Conservation (phyloP, 345 rosid genomes). For the Heritiera littoralis region DNA sequence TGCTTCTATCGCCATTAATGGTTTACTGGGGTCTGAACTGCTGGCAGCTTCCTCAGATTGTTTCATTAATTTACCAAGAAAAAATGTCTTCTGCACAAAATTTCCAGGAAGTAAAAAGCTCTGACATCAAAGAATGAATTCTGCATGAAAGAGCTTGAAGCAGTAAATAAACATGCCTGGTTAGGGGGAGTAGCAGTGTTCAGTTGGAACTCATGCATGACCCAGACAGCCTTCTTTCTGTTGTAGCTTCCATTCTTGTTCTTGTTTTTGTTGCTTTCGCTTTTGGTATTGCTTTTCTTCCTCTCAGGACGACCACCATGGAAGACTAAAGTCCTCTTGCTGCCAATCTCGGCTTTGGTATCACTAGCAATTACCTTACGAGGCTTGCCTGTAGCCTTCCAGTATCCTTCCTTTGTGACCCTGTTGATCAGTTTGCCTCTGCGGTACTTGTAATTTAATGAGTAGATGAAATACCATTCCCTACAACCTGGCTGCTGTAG, state of each 20-base stretch:
- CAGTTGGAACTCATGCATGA: constrained; percentile 35
- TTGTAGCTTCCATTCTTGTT: background rate
- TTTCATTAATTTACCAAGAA: constrained; percentile 6
- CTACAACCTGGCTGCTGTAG: background rate
- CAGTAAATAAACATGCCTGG: constrained; percentile 5
- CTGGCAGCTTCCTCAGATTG: background rate
- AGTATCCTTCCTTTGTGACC: background rate
- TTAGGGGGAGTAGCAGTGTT: background rate
- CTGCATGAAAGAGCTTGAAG: background rate
- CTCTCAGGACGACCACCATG: background rate
- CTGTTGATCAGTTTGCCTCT: background rate
- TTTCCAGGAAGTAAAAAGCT: too few species aligned
- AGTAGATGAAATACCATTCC: background rate
- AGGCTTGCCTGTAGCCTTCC: background rate
- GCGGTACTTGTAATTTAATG: background rate
- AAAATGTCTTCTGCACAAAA: background rate
- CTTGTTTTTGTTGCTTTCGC: background rate
- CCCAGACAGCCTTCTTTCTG: constrained; percentile 27
- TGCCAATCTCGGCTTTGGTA: constrained; percentile 19
- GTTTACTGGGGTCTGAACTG: background rate
- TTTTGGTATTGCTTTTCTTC: background rate
- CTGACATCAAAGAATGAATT: background rate
- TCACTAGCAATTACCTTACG: background rate
- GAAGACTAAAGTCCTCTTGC: constrained; percentile 43
- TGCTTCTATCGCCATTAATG: background rate